Conservation (phyloP, 2,329 filamentous ascomycete species). For the Cladobotryum protrusum region DNA sequence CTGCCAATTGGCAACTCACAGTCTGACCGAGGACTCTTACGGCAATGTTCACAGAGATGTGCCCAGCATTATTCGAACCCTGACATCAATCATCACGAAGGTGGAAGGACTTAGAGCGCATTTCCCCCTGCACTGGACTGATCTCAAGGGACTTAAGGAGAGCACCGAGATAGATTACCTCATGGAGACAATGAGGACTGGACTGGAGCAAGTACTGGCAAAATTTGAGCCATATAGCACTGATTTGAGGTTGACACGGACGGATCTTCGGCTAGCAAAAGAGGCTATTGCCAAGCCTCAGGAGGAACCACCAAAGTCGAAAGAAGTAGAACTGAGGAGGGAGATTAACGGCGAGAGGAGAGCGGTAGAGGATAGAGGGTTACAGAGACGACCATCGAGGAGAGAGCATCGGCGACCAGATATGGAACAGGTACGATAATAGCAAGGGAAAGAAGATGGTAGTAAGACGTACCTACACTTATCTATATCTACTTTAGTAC, state of each 20-base stretch:
- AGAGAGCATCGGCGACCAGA: constrained; percentile 14
- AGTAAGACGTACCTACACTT: not conserved
- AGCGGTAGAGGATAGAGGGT: constrained; percentile 9
- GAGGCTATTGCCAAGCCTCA: constrained; percentile 46
- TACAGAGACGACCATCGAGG: not conserved
- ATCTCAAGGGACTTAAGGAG: constrained; percentile 52
- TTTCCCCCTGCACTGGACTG: constrained; percentile 70
- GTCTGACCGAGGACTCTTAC: constrained; percentile 72
- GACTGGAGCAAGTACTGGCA: constrained; percentile 58
- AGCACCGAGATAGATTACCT: constrained; percentile 66
- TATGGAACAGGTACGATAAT: constrained; percentile 25
- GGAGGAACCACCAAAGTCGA: constrained; percentile 13
- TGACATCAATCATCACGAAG: constrained; percentile 62
- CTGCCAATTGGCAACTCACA: constrained; percentile 62
- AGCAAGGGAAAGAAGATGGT: not conserved
- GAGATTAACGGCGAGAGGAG: constrained; percentile 15
- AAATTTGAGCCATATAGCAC: constrained; percentile 70
- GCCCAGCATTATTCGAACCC: constrained; percentile 63
- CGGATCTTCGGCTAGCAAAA: constrained; percentile 68
- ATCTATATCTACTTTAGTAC: too few relatives aligned
- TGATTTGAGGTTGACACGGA: constrained; percentile 61
- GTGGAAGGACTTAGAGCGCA: constrained; percentile 60
- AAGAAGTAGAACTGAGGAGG: constrained; percentile 25
- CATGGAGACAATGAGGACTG: constrained; percentile 55
- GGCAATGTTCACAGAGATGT: constrained; percentile 84